A percentile compares a stretch with the other conserved stretches of the same genome.
Conservation (phyloP, 2,329 filamentous ascomycete genomes). For the Saccharata proteae region DNA sequence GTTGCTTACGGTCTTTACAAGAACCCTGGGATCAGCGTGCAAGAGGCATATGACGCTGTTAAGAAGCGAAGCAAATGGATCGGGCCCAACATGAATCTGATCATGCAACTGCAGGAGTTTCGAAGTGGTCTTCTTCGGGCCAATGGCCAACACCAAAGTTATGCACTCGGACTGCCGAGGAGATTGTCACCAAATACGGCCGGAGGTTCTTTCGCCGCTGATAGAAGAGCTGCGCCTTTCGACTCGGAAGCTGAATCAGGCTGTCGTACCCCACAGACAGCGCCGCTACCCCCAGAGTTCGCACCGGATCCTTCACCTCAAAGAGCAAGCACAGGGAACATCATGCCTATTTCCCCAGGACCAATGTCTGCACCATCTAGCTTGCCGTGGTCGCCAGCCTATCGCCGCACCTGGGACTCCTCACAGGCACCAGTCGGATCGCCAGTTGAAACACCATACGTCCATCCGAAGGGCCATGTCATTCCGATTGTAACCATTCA, state of each 20-base stretch:
- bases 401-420: slow-evolving; percentile 29
- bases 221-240: slow-evolving; percentile 17
- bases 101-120: slow-evolving; percentile 81
- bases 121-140: slow-evolving; percentile 34
- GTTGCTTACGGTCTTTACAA: slow-evolving; percentile 77
- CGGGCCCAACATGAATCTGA: slow-evolving; percentile 81
- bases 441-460: slow-evolving; percentile 16
- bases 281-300: slow-evolving; percentile 32
- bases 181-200: slow-evolving; percentile 15
- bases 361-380: slow-evolving; percentile 28
- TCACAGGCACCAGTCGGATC: slow-evolving; percentile 14
- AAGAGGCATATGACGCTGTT: slow-evolving; percentile 71
- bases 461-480: slow-evolving; percentile 25
- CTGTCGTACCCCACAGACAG: slow-evolving; percentile 24
- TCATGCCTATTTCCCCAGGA: slow-evolving; percentile 29
- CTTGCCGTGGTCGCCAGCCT: slow-evolving; percentile 20
- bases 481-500: slow-evolving; percentile 19
- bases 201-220: no score
- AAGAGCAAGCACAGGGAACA: slow-evolving; percentile 32
- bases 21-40: slow-evolving; percentile 63
- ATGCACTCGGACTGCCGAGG: slow-evolving; percentile 14
- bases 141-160: slow-evolving; percentile 21
- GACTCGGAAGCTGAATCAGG: slow-evolving; percentile 19
- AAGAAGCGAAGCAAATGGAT: slow-evolving; percentile 79
- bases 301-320: slow-evolving; percentile 38